Evolutionary conservation across 768 basidiomycete species (phyloP).

Genomic region (Symmetrospora coprosmae): DNA sequence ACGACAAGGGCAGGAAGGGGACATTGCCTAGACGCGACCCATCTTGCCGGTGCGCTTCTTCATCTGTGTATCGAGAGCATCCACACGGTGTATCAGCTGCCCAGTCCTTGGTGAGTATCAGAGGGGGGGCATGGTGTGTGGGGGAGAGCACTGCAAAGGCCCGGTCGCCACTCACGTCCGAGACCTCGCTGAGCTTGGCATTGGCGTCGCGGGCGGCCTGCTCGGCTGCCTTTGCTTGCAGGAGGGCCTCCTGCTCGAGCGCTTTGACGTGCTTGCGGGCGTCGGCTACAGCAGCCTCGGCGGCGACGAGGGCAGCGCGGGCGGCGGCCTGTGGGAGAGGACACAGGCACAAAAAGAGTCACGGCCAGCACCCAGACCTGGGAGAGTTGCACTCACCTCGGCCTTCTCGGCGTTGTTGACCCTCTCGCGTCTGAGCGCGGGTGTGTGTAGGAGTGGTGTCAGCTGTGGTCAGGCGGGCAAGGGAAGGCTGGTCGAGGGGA

Average conservation of each 20-base stretch:
- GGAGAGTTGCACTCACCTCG: not conserved
- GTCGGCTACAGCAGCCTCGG: not conserved
- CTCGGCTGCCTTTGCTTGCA: constrained; percentile 7
- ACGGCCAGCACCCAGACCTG: not conserved
- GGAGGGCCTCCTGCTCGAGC: not conserved
- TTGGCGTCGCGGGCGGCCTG: constrained; percentile 10
- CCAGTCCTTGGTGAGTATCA: too few relatives aligned
- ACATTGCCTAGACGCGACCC: not conserved
- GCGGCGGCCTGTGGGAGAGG: not conserved
- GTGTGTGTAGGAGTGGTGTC: not conserved
- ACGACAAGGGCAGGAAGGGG: too few relatives aligned
- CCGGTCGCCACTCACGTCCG: not conserved
- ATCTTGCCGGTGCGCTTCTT: not conserved
- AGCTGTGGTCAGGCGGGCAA: not conserved
- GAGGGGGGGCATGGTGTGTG: too few relatives aligned
- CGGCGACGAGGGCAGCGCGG: not conserved
- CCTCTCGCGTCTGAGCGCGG: constrained; percentile 6
- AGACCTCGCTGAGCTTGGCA: constrained; percentile 9
- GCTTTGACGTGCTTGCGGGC: not conserved
- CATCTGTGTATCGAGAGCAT: too few relatives aligned
- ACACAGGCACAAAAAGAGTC: not conserved
- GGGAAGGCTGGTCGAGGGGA: not conserved
- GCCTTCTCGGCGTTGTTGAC: constrained; percentile 8
- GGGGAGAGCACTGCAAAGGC: too few relatives aligned
- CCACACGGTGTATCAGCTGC: too few relatives aligned